Evolutionary conservation across 495 filamentous ascomycete species (phyloP), one percentile per base, ranked within the genome.

Genomic region (Penicillium canariense): DNA sequence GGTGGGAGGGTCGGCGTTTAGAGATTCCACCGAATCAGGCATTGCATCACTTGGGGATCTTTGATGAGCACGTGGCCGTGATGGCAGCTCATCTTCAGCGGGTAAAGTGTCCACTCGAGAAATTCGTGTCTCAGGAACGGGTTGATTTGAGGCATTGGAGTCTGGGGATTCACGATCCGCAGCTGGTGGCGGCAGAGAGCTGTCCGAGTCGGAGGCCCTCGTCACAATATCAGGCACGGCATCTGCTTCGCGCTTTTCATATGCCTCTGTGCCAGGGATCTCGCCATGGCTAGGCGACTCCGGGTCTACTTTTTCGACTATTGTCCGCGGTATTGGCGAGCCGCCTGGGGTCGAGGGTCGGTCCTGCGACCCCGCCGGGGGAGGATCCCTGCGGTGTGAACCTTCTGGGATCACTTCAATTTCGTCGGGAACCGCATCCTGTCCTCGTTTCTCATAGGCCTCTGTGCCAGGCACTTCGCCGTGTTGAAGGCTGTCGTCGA

Each of bases 191-290:
- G 65, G 40, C 39, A 58, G 56, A 22, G 48, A 51, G 34, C 45
- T 55, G 39, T 64, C 61, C 15, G 62, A 55, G 14, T 70, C 62
- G 14, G 69, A 58, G 9, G 70, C 74, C 58, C 65, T 71, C 14
- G 69, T 57, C 45, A 88, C 72, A 22, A 81, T 77, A 66, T 97
- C 94, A 11, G 94, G 94, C 34, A 85, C 81, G 23, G 93, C 92
- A 76, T 97, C 93, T 17, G 82, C 85, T 60, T 84, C 84, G 49
- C 90, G 84, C 68, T 85, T 74, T 47, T 85, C 75, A 66, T 90
- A 87, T 42, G 89, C 91, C 43, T 79, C 71, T 3, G 93, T 96
- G 14, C 93, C 91, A 18, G 91, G 91, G 18, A 96, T 81, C 59
- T 96, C 92, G 17, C 93, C 92, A 70, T 95, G 80, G 58, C 87